A percentile compares a stretch with the other conserved stretches of the same genome.
These are phyloP conservation scores for Cyclotella baltica DNA, from an alignment of 108 stramenopile genomes.

Conservation along the genomic window DNA sequence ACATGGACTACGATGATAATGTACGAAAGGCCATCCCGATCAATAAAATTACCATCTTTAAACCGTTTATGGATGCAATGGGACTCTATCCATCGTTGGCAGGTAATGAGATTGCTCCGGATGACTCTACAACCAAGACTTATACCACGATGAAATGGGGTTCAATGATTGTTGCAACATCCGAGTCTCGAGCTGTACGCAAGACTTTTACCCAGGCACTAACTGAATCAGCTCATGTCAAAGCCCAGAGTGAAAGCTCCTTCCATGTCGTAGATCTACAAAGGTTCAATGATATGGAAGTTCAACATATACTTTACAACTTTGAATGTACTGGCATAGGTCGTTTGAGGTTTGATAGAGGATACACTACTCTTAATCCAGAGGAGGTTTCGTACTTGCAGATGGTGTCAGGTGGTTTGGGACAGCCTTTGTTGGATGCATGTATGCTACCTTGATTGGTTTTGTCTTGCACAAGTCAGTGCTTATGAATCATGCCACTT, in stretches of 20 bases:
- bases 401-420: slow-evolving; percentile 79
- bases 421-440: slow-evolving; percentile 76
- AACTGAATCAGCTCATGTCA: slow-evolving; percentile 44
- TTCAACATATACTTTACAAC: slow-evolving; percentile 82
- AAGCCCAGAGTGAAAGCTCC: slow-evolving; percentile 11
- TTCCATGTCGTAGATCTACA: slow-evolving; percentile 72
- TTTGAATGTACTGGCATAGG: slow-evolving; percentile 84
- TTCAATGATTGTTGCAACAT: slow-evolving; percentile 69
- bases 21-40: slow-evolving; percentile 74
- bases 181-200: slow-evolving; percentile 72
- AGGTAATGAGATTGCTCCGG: slow-evolving; percentile 36
- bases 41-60: slow-evolving; percentile 72
- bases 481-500: not conserved
- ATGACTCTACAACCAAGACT: slow-evolving; percentile 3
- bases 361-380: slow-evolving; percentile 79
- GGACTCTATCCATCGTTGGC: slow-evolving; percentile 60
- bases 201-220: slow-evolving; percentile 64
- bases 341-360: slow-evolving; percentile 80
- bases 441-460: slow-evolving; percentile 52
- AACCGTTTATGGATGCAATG: slow-evolving; percentile 77
- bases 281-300: slow-evolving; percentile 71
- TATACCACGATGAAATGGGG: slow-evolving; percentile 63
- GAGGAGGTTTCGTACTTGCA: slow-evolving; percentile 82
- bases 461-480: too few species aligned
- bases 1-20: slow-evolving; percentile 77